Base-by-base conservation (phyloP, 495 filamentous ascomycete genomes). In the Lasiosphaeris hirsuta region DNA sequence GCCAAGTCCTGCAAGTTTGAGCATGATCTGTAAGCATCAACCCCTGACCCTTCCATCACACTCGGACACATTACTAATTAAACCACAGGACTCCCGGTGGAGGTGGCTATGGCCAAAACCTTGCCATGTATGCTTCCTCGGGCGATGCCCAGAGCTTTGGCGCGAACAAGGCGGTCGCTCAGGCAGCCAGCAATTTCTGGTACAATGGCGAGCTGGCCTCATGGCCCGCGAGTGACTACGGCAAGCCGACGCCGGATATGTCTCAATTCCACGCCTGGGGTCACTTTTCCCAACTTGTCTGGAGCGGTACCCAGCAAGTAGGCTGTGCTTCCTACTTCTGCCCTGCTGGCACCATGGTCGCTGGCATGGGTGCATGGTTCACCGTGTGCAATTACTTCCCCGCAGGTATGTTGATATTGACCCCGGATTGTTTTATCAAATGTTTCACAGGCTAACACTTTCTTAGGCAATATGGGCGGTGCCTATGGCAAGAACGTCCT, bases 311-410 rank as follows among this genome's bases (percentile, higher is more conserved):
- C 49, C 83, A 72, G 13, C 65, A 80, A 37, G 77, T 97, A 38
- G 94, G 90, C 59, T 98, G 94, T 71, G 81, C 79, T 50, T 82
- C 85, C 34, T 70, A 82, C 64, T 77, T 76, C 64, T 78, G 78
- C 66, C 57, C 67, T 2, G 47, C 74, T 10, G 72, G 82, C 13
- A 79, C 82, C 52, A 72, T 82, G 52, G 64, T 69, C 18, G 30
- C 38, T 18, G 57, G 43, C 7, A 61, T 76, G 52, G 69, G 60
- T 53, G 64, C 70, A 13, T 81, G 73, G 73, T 88, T 79, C 69
- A 91, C 89, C 46, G 90, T 96, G 48, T 98, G 94, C 87, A 92
- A 97, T 78, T 98, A 98, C 73, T 73, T 69, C 46, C 79, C 88
- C 60, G 69, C 83, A 57, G 89, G 88, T 88, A 75, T 46, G 75